Conservation (phyloP, 192 early-diverging fungal genomes). For the Geosiphon pyriformis region DNA sequence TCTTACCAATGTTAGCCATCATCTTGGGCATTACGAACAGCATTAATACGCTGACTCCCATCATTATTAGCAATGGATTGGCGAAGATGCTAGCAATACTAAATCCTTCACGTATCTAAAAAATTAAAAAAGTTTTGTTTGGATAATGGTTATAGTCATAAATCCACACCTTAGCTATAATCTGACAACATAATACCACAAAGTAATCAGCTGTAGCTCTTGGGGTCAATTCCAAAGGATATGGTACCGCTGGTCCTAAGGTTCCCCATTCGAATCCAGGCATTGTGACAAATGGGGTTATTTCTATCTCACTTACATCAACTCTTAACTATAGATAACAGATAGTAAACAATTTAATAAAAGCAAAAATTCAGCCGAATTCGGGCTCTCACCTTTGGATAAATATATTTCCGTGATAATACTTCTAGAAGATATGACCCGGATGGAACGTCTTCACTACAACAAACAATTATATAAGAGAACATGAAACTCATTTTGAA, state of each 20-base stretch:
- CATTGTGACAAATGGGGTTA: slow-evolving; percentile 35
- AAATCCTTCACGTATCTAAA: slow-evolving; percentile 49
- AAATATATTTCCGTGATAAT: slow-evolving; percentile 45
- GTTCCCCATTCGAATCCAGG: slow-evolving; percentile 44
- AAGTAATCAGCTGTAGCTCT: slow-evolving; percentile 43
- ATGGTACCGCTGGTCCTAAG: slow-evolving; percentile 33
- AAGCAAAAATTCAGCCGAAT: background rate
- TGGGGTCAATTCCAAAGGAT: slow-evolving; percentile 43
- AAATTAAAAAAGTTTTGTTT: background rate
- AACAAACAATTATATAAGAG: background rate
- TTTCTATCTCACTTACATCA: slow-evolving; percentile 33
- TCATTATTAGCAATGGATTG: slow-evolving; percentile 58
- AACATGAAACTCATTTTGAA: background rate
- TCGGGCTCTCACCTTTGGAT: slow-evolving; percentile 36
- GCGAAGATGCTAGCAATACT: slow-evolving; percentile 45
- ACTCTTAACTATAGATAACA: slow-evolving; percentile 39
- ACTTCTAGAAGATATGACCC: slow-evolving; percentile 53
- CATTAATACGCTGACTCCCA: slow-evolving; percentile 48
- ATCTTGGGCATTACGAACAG: slow-evolving; percentile 54
- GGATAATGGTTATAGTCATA: no score
- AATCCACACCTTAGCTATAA: no score
- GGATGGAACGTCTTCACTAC: slow-evolving; percentile 37
- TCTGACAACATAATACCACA: slow-evolving; percentile 33
- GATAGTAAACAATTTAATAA: background rate
- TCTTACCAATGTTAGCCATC: slow-evolving; percentile 45